A percentile compares a stretch with the other conserved stretches of the same genome.
phyloP scores from a whole-genome alignment of 2,329 filamentous ascomycete genomes.

The Verticillium alfalfae region DNA sequence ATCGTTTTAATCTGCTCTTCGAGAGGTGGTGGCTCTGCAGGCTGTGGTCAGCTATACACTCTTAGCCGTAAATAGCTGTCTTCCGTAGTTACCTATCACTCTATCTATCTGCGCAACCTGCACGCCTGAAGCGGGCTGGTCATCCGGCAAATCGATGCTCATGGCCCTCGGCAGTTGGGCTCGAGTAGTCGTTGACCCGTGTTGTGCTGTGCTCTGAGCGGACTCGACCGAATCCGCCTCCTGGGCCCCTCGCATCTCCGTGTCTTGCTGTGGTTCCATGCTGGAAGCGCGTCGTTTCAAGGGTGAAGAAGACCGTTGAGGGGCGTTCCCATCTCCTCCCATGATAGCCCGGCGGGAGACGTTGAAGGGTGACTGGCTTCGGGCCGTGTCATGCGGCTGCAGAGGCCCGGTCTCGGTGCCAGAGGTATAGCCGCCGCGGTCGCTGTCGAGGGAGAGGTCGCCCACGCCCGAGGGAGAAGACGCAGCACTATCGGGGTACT shows the following conservation, averaged over 20 bases:
- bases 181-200: constrained; percentile 3
- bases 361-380: constrained; percentile 49
- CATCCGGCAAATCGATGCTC: constrained; percentile 29
- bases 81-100: neutral
- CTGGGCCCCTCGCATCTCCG: constrained; percentile 31
- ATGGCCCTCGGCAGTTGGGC: constrained; percentile 27
- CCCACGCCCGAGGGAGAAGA: constrained; percentile 56
- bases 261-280: constrained; percentile 47
- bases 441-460: constrained; percentile 51
- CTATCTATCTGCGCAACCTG: constrained; percentile 3
- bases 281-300: constrained; percentile 59
- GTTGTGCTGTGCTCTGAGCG: constrained; percentile 1
- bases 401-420: constrained; percentile 34
- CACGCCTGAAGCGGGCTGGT: neutral
- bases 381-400: constrained; percentile 24
- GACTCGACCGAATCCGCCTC: neutral
- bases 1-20: constrained; percentile 68
- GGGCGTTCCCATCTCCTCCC: constrained; percentile 52
- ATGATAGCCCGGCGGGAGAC: constrained; percentile 50
- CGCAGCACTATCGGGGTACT: constrained; percentile 49
- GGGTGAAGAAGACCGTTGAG: constrained; percentile 58
- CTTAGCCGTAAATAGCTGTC: too few relatives aligned
- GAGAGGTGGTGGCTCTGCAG: constrained; percentile 28
- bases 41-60: neutral
- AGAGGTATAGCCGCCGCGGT: constrained; percentile 39